phyloP scores from a whole-genome alignment of 768 basidiomycete species.

The Trametes elegans region DNA sequence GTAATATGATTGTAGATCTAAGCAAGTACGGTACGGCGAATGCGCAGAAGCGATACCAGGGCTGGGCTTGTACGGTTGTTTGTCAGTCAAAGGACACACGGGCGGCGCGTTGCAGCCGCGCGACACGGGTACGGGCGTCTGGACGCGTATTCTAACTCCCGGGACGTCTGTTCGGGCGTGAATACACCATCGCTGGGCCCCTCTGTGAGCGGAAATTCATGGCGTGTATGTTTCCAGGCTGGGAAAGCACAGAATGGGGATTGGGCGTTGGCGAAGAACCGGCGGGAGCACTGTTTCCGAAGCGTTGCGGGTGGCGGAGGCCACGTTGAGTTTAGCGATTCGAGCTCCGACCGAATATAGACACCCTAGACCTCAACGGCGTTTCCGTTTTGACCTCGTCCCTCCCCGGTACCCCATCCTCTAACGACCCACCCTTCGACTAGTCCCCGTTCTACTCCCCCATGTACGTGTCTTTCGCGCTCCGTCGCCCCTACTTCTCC shows the following conservation, averaged over 20 bases:
- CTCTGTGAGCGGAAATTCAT: background rate
- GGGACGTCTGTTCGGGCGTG: background rate
- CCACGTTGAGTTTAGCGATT: constrained; percentile 21
- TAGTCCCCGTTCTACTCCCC: constrained; percentile 24
- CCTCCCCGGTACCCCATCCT: constrained; percentile 27
- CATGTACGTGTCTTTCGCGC: constrained; percentile 29
- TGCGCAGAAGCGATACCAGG: no score
- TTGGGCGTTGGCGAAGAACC: constrained; percentile 1
- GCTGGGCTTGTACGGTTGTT: no score
- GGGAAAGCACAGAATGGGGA: background rate
- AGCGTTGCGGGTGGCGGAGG: constrained; percentile 12
- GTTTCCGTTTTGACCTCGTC: constrained; percentile 26
- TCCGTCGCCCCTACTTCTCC: no score
- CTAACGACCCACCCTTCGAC: constrained; percentile 26
- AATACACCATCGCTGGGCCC: background rate
- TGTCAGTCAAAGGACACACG: background rate
- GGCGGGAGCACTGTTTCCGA: background rate
- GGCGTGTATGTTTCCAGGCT: background rate
- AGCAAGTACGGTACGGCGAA: no score
- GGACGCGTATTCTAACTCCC: background rate
- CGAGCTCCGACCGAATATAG: constrained; percentile 21
- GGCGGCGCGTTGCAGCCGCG: background rate
- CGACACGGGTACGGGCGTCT: background rate
- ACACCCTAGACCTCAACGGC: constrained; percentile 23
- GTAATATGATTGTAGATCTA: no score